Evolutionary conservation across 441 rosid species (phyloP).

Genomic region (Erodium chrysanthum): DNA sequence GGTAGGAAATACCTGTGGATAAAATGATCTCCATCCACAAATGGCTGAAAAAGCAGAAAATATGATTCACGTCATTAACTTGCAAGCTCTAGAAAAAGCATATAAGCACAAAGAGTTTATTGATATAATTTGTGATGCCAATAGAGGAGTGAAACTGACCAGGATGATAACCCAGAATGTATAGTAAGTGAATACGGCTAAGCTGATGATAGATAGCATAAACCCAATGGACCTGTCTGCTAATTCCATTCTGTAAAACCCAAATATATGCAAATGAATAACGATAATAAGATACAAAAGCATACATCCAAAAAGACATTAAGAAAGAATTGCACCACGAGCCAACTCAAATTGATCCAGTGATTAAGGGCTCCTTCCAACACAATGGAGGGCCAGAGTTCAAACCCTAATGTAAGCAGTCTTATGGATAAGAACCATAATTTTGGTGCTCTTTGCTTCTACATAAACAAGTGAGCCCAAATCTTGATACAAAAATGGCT

Average conservation of each 20-base stretch:
- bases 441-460: no score
- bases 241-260: constrained; percentile 47
- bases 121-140: neutral
- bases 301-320: neutral
- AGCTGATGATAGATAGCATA: constrained; percentile 48
- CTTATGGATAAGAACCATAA: no score
- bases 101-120: neutral
- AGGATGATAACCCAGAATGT: constrained; percentile 88
- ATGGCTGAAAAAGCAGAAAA: constrained; percentile 47
- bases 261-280: neutral
- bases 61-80: neutral
- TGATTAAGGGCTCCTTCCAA: no score
- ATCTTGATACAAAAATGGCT: no score
- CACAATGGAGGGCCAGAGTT: no score
- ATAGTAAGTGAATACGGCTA: constrained; percentile 74
- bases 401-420: no score
- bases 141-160: constrained; percentile 29
- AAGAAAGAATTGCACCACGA: no score
- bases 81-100: neutral
- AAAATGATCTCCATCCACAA: constrained; percentile 76
- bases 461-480: no score
- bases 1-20: constrained; percentile 81
- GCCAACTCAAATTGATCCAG: no score
- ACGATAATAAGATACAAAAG: neutral
- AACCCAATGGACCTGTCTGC: constrained; percentile 78